Conservation (phyloP, 305 asterid species). For the Andrographis paniculata region DNA sequence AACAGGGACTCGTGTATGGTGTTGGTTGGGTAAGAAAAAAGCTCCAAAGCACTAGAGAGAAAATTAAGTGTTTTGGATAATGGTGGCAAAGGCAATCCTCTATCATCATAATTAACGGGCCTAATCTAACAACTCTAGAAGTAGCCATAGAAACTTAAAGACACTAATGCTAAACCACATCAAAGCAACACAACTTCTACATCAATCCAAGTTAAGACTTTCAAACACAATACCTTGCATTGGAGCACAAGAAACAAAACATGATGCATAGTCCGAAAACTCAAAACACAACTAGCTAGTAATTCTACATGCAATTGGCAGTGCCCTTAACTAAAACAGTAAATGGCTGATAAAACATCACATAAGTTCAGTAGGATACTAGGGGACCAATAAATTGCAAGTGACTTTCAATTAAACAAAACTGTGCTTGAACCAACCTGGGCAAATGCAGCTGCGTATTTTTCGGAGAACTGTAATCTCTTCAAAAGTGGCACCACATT, state of each 20-base stretch:
- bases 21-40: too few relatives aligned
- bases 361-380: neutral
- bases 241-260: neutral
- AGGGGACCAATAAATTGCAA: constrained; percentile 5
- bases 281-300: constrained; percentile 1
- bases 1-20: too few relatives aligned
- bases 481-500: constrained; percentile 85
- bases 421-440: constrained; percentile 46
- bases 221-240: neutral
- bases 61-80: too few relatives aligned
- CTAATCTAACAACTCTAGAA: too few relatives aligned
- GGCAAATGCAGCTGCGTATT: constrained; percentile 63
- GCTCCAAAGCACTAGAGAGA: too few relatives aligned
- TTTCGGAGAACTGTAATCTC: constrained; percentile 52
- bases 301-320: constrained; percentile 5
- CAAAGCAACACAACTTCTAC: too few relatives aligned
- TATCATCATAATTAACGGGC: too few relatives aligned
- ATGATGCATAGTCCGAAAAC: neutral
- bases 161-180: too few relatives aligned
- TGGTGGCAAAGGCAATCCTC: too few relatives aligned
- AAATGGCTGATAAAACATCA: constrained; percentile 11
- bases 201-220: too few relatives aligned
- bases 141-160: too few relatives aligned
- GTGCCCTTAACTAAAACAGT: constrained; percentile 8
- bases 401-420: constrained; percentile 6